Evolutionary conservation across 2,329 filamentous ascomycete genomes (phyloP).

Genomic region (Sporothrix mexicana): DNA sequence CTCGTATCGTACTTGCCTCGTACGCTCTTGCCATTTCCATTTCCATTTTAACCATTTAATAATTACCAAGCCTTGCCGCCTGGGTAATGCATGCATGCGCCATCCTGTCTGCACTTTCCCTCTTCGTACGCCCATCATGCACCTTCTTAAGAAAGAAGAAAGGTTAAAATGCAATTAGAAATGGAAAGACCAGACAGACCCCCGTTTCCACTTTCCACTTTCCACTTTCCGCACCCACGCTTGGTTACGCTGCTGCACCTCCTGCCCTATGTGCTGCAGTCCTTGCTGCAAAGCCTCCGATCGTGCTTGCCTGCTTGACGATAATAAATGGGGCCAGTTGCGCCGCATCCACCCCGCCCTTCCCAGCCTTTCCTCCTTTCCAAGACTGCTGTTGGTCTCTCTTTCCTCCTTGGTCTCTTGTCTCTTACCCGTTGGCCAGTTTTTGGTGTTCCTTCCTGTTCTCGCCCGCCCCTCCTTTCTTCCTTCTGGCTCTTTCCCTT

Average conservation of each 20-base stretch:
- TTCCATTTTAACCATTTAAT: no score
- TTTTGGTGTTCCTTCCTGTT: no score
- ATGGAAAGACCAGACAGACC: no score
- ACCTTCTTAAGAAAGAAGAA: background rate
- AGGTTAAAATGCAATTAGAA: no score
- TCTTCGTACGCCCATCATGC: constrained; percentile 14
- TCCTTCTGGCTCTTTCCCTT: background rate
- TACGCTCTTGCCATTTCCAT: background rate
- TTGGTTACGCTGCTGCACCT: constrained; percentile 26
- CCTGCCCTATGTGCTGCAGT: constrained; percentile 23
- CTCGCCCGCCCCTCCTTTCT: constrained; percentile 16
- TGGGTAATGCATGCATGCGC: constrained; percentile 1
- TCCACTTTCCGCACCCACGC: background rate
- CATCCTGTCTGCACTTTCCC: constrained; percentile 9
- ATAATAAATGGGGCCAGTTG: constrained; percentile 34
- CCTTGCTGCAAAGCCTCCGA: constrained; percentile 28
- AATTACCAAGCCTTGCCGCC: constrained; percentile 11
- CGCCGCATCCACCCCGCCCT: constrained; percentile 35
- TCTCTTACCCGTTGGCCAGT: no score
- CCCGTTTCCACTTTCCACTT: constrained; percentile 10
- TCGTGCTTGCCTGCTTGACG: constrained; percentile 29
- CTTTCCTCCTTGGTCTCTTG: constrained; percentile 8
- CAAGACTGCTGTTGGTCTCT: background rate
- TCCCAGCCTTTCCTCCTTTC: constrained; percentile 35
- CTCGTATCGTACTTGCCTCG: background rate